Percentiles rank a stretch among this genome's conserved stretches.
Evolutionary conservation across 1,139 yeast species (phyloP).

Genomic region (Yamadazyma atlantica): DNA sequence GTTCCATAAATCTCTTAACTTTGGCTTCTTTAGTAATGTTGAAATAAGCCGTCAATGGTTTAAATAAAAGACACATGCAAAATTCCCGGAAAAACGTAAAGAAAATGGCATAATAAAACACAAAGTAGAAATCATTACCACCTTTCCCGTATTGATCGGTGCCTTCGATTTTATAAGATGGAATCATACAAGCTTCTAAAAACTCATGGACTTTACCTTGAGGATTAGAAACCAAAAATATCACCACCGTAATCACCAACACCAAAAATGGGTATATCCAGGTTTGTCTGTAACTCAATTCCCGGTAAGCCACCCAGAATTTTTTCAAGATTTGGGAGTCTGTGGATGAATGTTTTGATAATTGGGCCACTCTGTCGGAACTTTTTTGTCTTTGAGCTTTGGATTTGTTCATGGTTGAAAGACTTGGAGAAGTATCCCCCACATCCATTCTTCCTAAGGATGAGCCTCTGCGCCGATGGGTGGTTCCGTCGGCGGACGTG

Average conservation of each 20-base stretch:
- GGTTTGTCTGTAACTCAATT: conserved; percentile 66
- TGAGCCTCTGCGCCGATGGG: conserved; percentile 46
- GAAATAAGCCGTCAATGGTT: conserved; percentile 60
- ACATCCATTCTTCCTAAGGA: conserved; percentile 58
- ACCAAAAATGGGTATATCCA: conserved; percentile 74
- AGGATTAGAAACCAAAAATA: conserved; percentile 50
- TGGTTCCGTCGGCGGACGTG: not conserved
- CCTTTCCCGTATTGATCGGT: conserved; percentile 83
- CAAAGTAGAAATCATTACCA: conserved; percentile 74
- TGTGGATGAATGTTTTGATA: conserved; percentile 26
- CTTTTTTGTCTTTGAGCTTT: conserved; percentile 34
- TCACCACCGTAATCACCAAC: conserved; percentile 32
- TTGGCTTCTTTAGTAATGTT: conserved; percentile 62
- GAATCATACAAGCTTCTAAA: conserved; percentile 61
- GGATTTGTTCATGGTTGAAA: conserved; percentile 46
- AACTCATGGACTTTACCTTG: conserved; percentile 55
- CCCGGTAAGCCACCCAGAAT: conserved; percentile 55
- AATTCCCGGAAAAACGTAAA: conserved; percentile 92
- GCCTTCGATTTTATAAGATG: conserved; percentile 65
- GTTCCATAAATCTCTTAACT: conserved; percentile 85
- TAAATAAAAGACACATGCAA: conserved; percentile 75
- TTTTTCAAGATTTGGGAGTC: conserved; percentile 49
- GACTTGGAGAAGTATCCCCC: conserved; percentile 58
- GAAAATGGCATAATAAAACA: conserved; percentile 75
- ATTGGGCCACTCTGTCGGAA: conserved; percentile 32